Percentiles rank a stretch among this genome's conserved stretches.
These are phyloP conservation scores for Cystobasidium ongulense DNA, from an alignment of 768 basidiomycete genomes.

Conservation along the genomic window DNA sequence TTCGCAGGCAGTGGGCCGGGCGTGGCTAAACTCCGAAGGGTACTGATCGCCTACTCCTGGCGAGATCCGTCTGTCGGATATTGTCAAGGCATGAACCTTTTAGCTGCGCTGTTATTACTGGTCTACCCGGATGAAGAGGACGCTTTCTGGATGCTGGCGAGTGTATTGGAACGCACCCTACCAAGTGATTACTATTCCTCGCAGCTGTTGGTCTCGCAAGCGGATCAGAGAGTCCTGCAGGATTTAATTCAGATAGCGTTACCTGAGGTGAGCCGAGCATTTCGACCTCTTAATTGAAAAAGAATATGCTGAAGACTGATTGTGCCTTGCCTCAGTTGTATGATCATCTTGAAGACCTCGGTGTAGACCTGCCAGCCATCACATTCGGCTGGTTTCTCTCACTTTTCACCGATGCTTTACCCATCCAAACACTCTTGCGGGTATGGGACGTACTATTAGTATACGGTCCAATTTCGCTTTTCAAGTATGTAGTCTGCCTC, in stretches of 20 bases:
- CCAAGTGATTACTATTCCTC: constrained; percentile 92
- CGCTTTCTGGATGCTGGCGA: constrained; percentile 87
- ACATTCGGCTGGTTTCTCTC: constrained; percentile 99
- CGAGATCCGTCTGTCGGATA: constrained; percentile 83
- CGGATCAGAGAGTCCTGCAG: constrained; percentile 80
- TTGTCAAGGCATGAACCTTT: constrained; percentile 86
- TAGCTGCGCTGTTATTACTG: constrained; percentile 85
- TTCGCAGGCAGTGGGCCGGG: constrained; percentile 95
- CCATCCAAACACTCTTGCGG: constrained; percentile 80
- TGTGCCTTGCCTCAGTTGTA: constrained; percentile 67
- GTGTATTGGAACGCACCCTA: constrained; percentile 77
- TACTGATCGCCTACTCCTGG: constrained; percentile 87
- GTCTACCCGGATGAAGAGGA: constrained; percentile 93
- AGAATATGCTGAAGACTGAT: background rate
- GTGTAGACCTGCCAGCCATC: constrained; percentile 83
- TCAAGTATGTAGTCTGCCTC: background rate
- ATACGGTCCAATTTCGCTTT: constrained; percentile 24
- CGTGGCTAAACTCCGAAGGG: constrained; percentile 79
- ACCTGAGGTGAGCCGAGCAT: constrained; percentile 27
- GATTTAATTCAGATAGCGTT: constrained; percentile 61
- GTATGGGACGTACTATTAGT: constrained; percentile 85
- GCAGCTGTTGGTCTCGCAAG: constrained; percentile 79
- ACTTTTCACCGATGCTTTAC: constrained; percentile 88
- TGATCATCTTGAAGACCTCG: constrained; percentile 65
- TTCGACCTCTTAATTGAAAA: background rate